Base-by-base conservation (phyloP, 306 rosid species). In the Pyrus pyrifolia region DNA sequence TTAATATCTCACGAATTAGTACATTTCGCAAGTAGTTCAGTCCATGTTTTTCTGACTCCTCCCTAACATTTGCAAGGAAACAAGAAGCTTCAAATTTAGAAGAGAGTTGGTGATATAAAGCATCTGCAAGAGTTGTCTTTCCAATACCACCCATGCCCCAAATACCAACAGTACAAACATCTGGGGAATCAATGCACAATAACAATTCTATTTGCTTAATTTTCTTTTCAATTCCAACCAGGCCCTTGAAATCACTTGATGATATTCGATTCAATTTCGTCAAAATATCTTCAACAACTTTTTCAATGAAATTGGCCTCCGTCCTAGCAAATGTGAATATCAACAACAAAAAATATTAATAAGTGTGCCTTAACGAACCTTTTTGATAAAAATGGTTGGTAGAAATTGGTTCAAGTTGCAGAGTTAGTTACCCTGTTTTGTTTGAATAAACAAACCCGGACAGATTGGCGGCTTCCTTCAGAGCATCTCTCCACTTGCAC, bases 71-170 rank as follows among this genome's bases (percentile, higher is more conserved):
- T 55, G 10, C 25, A 55, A 55, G 61, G n/a, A 55, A 55, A 55
- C 61, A 55, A 21, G 11, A 17, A 19, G 61, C 61, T 55, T 55
- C 61, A 11, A 55, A 55, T 8, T 55, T 19, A 8, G 61, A 55
- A 55, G 61, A 55, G 61, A 55, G 61, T 55, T 5, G 13, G 61
- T 55, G 61, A 15, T 6, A 55, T 9, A 55, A 11, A 55, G 4
- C 61, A 21, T 55, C 61, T 21, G 61, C 61, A 55, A 55, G 61
- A 10, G 61, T 55, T 8, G 61, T 55, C 25, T 55, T 55, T 1
- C 79, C 66, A 59, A 80, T 23, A 6, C 79, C 83, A 8, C 74
- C 64, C 75, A 80, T 73, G 3, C 82, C 82, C 82, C 82, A 79
- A 53, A 79, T 66, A 14, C 78, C 82, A 21, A 73, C 23, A 3